Evolutionary conservation across 257 asterid genomes (phyloP).

Genomic region (Cinchona pubescens): DNA sequence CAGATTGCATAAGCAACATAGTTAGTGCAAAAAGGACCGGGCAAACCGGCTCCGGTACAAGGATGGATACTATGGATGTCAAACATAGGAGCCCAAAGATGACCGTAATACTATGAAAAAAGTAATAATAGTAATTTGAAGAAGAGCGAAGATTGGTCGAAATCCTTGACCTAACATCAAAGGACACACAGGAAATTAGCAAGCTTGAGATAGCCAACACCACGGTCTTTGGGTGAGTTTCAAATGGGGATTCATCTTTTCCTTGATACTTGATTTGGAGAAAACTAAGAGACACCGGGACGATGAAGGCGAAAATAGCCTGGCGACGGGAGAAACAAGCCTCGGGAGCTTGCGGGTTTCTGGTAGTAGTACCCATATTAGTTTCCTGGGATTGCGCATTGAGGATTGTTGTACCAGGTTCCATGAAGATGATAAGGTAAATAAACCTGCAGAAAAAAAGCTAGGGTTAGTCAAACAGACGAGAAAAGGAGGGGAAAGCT

Average conservation of each 20-base stretch:
- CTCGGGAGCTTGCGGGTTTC: background rate
- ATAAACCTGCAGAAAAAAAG: too few species aligned
- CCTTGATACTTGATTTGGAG: slow-evolving; percentile 8
- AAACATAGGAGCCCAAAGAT: background rate
- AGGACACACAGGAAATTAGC: too few species aligned
- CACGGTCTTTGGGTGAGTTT: background rate
- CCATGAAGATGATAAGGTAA: too few species aligned
- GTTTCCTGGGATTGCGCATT: background rate
- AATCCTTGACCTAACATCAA: too few species aligned
- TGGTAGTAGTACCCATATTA: too few species aligned
- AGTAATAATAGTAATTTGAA: background rate
- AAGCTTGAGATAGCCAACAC: too few species aligned
- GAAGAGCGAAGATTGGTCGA: too few species aligned
- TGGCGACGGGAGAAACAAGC: background rate
- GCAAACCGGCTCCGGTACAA: background rate
- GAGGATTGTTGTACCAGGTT: too few species aligned
- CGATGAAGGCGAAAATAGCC: background rate
- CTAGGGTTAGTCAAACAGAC: too few species aligned
- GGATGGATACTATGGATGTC: background rate
- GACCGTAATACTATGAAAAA: background rate
- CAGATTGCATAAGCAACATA: too few species aligned
- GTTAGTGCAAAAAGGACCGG: background rate
- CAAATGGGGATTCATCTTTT: background rate
- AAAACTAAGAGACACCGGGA: background rate
- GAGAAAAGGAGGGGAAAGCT: too few species aligned